A percentile compares a stretch with the other conserved stretches of the same genome.
Evolutionary conservation across 495 filamentous ascomycete genomes (phyloP).

Genomic region (Tricharina praecox): DNA sequence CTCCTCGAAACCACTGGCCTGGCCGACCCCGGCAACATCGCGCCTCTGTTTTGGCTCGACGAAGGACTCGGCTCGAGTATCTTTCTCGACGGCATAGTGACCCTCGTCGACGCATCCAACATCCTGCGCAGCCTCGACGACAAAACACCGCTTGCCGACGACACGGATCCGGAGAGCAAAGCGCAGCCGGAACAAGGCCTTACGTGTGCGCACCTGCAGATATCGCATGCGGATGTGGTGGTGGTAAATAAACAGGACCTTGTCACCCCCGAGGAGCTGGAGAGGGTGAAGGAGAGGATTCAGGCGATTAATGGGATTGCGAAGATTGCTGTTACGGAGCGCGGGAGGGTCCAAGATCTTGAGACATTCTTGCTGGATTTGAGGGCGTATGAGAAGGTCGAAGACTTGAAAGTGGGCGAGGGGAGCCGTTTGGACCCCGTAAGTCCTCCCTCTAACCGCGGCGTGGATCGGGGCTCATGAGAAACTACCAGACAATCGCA

Average conservation of each 20-base stretch:
- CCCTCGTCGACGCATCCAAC: constrained; percentile 88
- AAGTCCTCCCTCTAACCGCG: constrained; percentile 18
- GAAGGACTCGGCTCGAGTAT: constrained; percentile 85
- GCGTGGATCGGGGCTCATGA: neutral
- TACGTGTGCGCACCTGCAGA: constrained; percentile 87
- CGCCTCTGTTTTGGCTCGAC: constrained; percentile 93
- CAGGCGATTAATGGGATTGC: constrained; percentile 78
- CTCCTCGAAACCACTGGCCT: constrained; percentile 91
- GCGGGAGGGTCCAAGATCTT: constrained; percentile 58
- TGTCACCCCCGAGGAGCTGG: constrained; percentile 51
- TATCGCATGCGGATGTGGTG: constrained; percentile 91
- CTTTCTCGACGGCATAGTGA: constrained; percentile 92
- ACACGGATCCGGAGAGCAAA: constrained; percentile 32
- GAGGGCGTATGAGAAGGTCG: constrained; percentile 77
- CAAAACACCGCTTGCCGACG: constrained; percentile 40
- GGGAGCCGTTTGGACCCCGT: constrained; percentile 72
- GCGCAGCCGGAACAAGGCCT: constrained; percentile 40
- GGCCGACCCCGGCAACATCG: constrained; percentile 88
- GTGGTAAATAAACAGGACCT: constrained; percentile 90
- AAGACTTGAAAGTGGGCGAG: constrained; percentile 50
- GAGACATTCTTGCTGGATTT: constrained; percentile 76
- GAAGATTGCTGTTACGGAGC: constrained; percentile 61
- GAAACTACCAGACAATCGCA: constrained; percentile 53
- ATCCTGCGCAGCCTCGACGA: constrained; percentile 67
- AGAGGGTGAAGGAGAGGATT: constrained; percentile 47